phyloP scores from a whole-genome alignment of 2,329 filamentous ascomycete genomes.

The Penicillium sp. region DNA sequence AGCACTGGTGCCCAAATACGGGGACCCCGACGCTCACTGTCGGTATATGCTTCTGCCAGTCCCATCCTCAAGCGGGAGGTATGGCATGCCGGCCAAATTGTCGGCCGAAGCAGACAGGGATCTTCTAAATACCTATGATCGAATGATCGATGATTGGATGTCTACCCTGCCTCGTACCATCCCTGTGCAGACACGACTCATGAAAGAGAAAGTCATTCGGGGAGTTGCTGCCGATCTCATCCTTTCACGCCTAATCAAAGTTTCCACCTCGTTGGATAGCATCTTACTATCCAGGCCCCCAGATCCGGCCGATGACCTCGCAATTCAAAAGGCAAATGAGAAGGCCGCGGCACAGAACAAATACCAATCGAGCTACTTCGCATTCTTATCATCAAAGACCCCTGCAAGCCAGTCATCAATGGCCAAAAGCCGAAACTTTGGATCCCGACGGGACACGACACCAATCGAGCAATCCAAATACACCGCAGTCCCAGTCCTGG shows the following conservation, averaged over 20 bases:
- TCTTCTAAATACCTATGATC: constrained; percentile 37
- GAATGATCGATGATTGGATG: constrained; percentile 40
- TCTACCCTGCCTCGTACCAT: constrained; percentile 33
- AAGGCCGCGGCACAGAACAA: constrained; percentile 4
- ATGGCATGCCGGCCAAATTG: constrained; percentile 9
- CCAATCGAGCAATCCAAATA: constrained; percentile 1
- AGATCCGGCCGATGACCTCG: not conserved
- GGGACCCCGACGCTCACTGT: constrained; percentile 7
- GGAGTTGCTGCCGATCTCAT: constrained; percentile 39
- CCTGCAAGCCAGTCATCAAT: constrained; percentile 3
- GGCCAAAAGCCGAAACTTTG: not conserved
- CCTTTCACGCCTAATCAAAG: constrained; percentile 33
- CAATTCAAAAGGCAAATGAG: constrained; percentile 4
- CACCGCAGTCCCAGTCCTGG: constrained; percentile 11
- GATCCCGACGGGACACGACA: not conserved
- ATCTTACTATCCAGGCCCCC: not conserved
- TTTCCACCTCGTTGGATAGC: constrained; percentile 12
- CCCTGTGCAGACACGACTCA: constrained; percentile 38
- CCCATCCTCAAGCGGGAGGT: constrained; percentile 14
- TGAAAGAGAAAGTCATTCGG: constrained; percentile 42
- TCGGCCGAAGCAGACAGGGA: constrained; percentile 15
- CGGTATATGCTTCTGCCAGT: constrained; percentile 25
- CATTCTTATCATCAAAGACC: constrained; percentile 4
- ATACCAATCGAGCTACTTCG: constrained; percentile 3
- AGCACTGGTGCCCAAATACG: constrained; percentile 8